Evolutionary conservation across 371 early-diverging fungal genomes (phyloP), one percentile per base, ranked within the genome.

Genomic region (Smittium culicis): DNA sequence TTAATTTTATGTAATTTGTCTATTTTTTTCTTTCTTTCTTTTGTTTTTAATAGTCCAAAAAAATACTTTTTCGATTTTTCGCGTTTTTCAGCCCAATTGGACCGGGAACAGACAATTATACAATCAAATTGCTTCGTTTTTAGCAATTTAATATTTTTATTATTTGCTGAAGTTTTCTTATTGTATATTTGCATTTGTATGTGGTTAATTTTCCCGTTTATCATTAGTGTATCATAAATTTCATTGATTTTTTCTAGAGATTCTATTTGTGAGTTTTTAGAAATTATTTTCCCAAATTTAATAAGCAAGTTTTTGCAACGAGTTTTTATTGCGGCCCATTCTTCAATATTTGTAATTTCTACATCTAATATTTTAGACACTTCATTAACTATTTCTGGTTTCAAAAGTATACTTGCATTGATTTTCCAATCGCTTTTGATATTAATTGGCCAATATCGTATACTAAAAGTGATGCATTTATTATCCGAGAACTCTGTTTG

Each of bases 41-140:
- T 27, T 27, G 30, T 11, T 32, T 59, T 59, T 5, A 59, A 16
- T 14, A 59, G 5, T 14, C 5, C n/a, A 59, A 29, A 59, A n/a
- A 59, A 59, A 59, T 59, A 59, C n/a, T 32, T 59, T 11, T 27
- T 29, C 25, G 60, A 59, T 59, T 14, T 59, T 25, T 59, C 25
- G 16, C 25, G 5, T 27, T 59, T 32, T 25, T 59, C 60, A 14
- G 28, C 5, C 60, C 60, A 59, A 11, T 59, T 59, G 28, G 60
- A 59, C 11, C 60, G 5, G 28, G 60, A 59, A 11, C 60, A 11
- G 5, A 59, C 25, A 27, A 59, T 16, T 59, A 59, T 29, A 11
- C 60, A 5, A 16, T 25, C 25, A 5, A 45, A 45, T 45, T 11
- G 45, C 20, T 45, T 45, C 45, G 5, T 45, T 45, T 45, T 45